Percentiles rank a stretch among this genome's conserved stretches.
Conservation (phyloP, 768 basidiomycete species). For the Lactarius hatsudake region DNA sequence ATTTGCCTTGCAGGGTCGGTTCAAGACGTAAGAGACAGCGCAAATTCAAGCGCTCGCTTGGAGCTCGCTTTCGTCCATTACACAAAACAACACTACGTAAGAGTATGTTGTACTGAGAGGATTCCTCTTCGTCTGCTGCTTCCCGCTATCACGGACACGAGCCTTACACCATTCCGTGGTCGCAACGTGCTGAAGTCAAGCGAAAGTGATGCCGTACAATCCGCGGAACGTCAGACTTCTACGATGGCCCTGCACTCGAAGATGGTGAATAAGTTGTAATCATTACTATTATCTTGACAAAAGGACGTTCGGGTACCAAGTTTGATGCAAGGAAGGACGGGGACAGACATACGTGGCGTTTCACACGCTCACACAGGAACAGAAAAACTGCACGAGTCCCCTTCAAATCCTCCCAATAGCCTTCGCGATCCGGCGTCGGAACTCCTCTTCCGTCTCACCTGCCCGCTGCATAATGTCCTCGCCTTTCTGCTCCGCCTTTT, state of each 20-base stretch:
- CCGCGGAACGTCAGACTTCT: background rate
- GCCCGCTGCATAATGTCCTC: slow-evolving; percentile 22
- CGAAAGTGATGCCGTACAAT: background rate
- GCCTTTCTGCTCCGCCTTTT: slow-evolving; percentile 17
- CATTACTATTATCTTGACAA: background rate
- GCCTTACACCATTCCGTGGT: background rate
- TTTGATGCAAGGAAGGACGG: background rate
- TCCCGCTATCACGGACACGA: background rate
- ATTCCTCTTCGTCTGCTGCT: background rate
- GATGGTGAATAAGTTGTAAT: background rate
- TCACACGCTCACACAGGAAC: background rate
- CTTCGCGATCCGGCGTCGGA: slow-evolving; percentile 18
- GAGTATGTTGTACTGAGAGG: background rate
- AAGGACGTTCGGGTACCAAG: background rate
- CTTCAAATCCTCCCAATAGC: slow-evolving; percentile 17
- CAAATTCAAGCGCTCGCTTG: slow-evolving; percentile 7
- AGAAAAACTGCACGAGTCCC: background rate
- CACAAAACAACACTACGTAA: background rate
- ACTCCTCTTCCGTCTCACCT: slow-evolving; percentile 26
- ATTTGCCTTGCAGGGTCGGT: background rate
- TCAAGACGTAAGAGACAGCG: background rate
- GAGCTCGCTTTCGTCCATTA: background rate
- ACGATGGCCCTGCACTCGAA: background rate
- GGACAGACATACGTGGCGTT: background rate
- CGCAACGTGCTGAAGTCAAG: background rate